Conservation (phyloP, 2,329 filamentous ascomycete species). For the Alternaria infectoria region DNA sequence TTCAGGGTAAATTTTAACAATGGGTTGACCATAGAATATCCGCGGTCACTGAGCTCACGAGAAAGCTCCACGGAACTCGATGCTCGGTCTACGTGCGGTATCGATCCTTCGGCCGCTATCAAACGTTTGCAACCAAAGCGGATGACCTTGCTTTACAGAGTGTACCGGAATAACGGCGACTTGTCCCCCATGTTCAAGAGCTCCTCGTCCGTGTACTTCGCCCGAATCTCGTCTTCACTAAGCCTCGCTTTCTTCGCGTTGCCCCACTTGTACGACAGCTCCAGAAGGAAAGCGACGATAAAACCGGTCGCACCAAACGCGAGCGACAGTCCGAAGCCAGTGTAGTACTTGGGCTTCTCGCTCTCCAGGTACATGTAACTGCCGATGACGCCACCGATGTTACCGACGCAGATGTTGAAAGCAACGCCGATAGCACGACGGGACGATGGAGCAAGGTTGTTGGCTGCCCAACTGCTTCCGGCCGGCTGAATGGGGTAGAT, state of each 20-base stretch:
- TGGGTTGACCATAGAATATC: background rate
- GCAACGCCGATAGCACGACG: constrained; percentile 42
- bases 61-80: background rate
- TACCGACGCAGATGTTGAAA: constrained; percentile 38
- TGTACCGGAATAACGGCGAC: constrained; percentile 50
- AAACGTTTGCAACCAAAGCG: background rate
- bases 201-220: constrained; percentile 46
- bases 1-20: background rate
- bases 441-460: constrained; percentile 37
- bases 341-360: constrained; percentile 46
- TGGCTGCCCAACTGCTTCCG: constrained; percentile 38
- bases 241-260: constrained; percentile 38
- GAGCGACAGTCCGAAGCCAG: constrained; percentile 45
- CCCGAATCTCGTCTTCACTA: constrained; percentile 45
- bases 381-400: constrained; percentile 40
- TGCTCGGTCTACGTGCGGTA: too few relatives aligned
- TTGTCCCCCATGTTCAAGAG: constrained; percentile 49
- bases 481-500: constrained; percentile 44
- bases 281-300: constrained; percentile 29
- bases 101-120: background rate
- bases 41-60: background rate
- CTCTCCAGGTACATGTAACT: constrained; percentile 45
- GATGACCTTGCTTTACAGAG: constrained; percentile 2
- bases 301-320: constrained; percentile 14
- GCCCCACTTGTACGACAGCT: constrained; percentile 17